phyloP scores from a whole-genome alignment of 2,329 filamentous ascomycete genomes.

The Sarocladium kiliense region DNA sequence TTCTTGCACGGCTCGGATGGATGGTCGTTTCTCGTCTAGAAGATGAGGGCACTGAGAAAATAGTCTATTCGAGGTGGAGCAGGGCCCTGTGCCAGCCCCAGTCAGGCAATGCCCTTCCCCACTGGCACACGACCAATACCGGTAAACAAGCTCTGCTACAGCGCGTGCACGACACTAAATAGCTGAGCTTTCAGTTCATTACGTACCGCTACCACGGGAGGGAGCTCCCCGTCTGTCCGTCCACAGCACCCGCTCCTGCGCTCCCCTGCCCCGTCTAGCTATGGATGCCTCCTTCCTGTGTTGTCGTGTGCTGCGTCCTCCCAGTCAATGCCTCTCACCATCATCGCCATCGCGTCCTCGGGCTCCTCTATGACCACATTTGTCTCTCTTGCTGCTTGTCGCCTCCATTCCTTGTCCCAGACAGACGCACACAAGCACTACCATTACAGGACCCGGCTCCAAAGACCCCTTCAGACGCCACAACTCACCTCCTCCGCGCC shows the following conservation, averaged over 20 bases:
- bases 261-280: too few relatives aligned
- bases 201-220: not conserved
- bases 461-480: not conserved
- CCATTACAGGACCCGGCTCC: not conserved
- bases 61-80: too few relatives aligned
- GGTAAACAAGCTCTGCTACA: too few relatives aligned
- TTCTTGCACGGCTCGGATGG: too few relatives aligned
- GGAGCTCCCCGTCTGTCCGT: not conserved
- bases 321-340: not conserved
- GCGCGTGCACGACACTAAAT: not conserved
- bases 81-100: too few relatives aligned
- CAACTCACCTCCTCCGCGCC: not conserved
- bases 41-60: too few relatives aligned
- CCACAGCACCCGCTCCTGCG: not conserved
- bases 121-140: not conserved
- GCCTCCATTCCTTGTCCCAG: not conserved
- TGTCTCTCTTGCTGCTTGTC: not conserved
- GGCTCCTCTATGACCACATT: not conserved
- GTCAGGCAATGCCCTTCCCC: too few relatives aligned
- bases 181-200: not conserved
- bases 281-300: too few relatives aligned
- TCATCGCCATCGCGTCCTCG: not conserved
- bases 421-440: not conserved
- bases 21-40: too few relatives aligned
- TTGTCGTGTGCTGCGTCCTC: too few relatives aligned